These are phyloP conservation scores for Polyporus arcularius DNA, from an alignment of 768 basidiomycete genomes.

Conservation along the genomic window DNA sequence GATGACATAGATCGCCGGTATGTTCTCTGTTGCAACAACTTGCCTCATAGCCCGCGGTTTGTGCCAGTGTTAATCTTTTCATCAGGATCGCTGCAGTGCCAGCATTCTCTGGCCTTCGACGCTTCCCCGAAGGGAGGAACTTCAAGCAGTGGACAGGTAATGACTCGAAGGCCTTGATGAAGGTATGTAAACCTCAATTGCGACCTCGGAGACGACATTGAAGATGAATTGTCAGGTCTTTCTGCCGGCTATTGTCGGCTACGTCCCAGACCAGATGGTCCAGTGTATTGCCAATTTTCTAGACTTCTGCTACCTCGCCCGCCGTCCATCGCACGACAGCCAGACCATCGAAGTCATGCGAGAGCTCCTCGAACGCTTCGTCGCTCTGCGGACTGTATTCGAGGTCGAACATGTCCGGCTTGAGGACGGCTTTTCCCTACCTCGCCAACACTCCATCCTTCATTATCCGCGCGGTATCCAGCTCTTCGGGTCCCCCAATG, in stretches of 20 bases:
- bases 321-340: neutral
- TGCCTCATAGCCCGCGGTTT: neutral
- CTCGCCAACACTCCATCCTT: conserved; percentile 14
- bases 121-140: conserved; percentile 23
- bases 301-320: conserved; percentile 28
- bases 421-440: conserved; percentile 13
- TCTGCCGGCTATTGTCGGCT: conserved; percentile 21
- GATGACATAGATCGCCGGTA: conserved; percentile 19
- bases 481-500: conserved; percentile 25
- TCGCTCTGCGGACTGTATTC: conserved; percentile 18
- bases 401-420: neutral
- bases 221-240: conserved; percentile 19
- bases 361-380: conserved; percentile 13
- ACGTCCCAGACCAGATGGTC: conserved; percentile 20
- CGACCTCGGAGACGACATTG: neutral
- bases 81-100: conserved; percentile 22
- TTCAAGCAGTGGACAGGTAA: conserved; percentile 33
- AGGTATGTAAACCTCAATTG: conserved; percentile 12
- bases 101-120: conserved; percentile 23
- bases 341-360: neutral
- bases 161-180: conserved; percentile 31
- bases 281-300: conserved; percentile 14
- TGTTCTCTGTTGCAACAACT: neutral
- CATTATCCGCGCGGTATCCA: conserved; percentile 19
- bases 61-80: too few relatives aligned